Conservation (phyloP, 2,329 filamentous ascomycete genomes). For the Akanthomyces uredinophilus region DNA sequence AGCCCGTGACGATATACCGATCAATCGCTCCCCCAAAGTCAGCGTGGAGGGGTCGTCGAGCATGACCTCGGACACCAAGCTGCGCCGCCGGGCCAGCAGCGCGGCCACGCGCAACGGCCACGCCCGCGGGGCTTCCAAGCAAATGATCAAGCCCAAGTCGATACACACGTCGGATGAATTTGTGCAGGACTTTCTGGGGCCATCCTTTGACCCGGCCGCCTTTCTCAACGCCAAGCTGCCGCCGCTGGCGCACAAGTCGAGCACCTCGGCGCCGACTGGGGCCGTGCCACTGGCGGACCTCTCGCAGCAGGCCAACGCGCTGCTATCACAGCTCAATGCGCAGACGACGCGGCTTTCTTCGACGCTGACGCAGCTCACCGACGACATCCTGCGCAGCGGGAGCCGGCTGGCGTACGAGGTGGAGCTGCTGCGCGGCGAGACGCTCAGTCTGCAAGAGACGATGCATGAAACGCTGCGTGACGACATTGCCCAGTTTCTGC, state of each 20-base stretch:
- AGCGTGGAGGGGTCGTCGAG: neutral
- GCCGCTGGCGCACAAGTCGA: slow-evolving; percentile 48
- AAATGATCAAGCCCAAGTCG: slow-evolving; percentile 45
- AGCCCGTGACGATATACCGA: neutral
- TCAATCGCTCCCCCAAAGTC: neutral
- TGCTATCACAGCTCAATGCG: slow-evolving; percentile 83
- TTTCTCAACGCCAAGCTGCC: slow-evolving; percentile 81
- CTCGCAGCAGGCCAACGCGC: slow-evolving; percentile 72
- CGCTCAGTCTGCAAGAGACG: slow-evolving; percentile 71
- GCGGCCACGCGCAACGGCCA: slow-evolving; percentile 38
- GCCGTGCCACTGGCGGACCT: slow-evolving; percentile 66
- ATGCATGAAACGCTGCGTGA: slow-evolving; percentile 66
- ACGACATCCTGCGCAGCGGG: slow-evolving; percentile 88
- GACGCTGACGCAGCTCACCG: slow-evolving; percentile 81
- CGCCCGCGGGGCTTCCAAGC: slow-evolving; percentile 32
- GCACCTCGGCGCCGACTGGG: slow-evolving; percentile 22
- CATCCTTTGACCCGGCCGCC: slow-evolving; percentile 74
- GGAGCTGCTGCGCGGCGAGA: slow-evolving; percentile 85
- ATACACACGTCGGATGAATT: slow-evolving; percentile 65
- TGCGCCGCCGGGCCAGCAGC: slow-evolving; percentile 42
- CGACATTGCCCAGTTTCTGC: slow-evolving; percentile 70
- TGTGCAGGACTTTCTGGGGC: slow-evolving; percentile 68
- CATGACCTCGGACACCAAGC: slow-evolving; percentile 29
- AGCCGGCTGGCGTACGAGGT: slow-evolving; percentile 90
- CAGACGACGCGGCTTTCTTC: slow-evolving; percentile 79